Conservation (phyloP, 2,329 filamentous ascomycete genomes). For the Gnomoniopsis sp. region DNA sequence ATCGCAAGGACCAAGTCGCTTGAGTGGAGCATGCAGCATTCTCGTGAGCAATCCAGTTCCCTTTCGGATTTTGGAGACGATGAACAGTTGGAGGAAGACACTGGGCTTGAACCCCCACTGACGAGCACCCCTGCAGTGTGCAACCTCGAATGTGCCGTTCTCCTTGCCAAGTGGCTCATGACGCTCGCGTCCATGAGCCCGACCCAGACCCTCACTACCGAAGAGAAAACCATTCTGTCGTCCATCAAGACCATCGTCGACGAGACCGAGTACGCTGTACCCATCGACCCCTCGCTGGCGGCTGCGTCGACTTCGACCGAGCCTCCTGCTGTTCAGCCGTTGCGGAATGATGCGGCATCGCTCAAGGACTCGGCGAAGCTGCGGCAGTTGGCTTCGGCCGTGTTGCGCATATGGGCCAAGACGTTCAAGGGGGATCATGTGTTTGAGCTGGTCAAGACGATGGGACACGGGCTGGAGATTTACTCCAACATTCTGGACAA, state of each 20-base stretch:
- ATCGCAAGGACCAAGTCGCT: constrained; percentile 58
- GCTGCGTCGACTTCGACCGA: constrained; percentile 30
- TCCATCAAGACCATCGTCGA: constrained; percentile 57
- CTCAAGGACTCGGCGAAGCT: constrained; percentile 49
- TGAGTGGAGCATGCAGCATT: constrained; percentile 63
- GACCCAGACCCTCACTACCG: constrained; percentile 45
- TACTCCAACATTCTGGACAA: constrained; percentile 57
- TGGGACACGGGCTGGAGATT: constrained; percentile 54
- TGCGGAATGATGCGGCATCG: constrained; percentile 36
- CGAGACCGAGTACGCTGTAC: constrained; percentile 60
- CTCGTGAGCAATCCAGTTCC: constrained; percentile 39
- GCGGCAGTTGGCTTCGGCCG: constrained; percentile 53
- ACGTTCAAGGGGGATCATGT: constrained; percentile 60
- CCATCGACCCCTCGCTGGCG: constrained; percentile 53
- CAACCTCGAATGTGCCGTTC: constrained; percentile 59
- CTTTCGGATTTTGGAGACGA: background rate
- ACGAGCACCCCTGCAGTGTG: constrained; percentile 40
- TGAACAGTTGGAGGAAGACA: background rate
- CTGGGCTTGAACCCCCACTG: background rate
- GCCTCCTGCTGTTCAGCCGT: constrained; percentile 24
- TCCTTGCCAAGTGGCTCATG: constrained; percentile 59
- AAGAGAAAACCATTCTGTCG: constrained; percentile 53
- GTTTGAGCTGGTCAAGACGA: constrained; percentile 57
- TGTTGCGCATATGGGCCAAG: constrained; percentile 59
- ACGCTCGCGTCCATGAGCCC: constrained; percentile 51